A percentile compares a stretch with the other conserved stretches of the same genome.
Conservation (phyloP, 176 grass and related monocot genomes). For the Puya raimondii region DNA sequence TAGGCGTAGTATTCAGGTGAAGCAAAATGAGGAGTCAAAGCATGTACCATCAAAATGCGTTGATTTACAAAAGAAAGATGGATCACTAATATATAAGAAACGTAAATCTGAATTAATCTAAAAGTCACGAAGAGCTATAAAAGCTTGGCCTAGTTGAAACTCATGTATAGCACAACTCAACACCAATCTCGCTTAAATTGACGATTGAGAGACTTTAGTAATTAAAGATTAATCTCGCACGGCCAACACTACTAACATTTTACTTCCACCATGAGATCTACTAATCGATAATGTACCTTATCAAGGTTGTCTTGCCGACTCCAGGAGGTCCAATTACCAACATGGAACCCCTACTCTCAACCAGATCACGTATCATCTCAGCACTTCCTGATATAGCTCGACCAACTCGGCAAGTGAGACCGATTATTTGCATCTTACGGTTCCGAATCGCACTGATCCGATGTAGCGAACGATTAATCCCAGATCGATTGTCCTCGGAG, state of each 20-base stretch:
- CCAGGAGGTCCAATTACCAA: conserved; percentile 91
- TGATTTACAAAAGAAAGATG: no score
- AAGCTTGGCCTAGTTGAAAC: no score
- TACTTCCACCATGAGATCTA: neutral
- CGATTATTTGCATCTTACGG: conserved; percentile 76
- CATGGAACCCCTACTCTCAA: conserved; percentile 67
- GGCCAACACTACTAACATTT: neutral
- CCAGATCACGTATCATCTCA: conserved; percentile 84
- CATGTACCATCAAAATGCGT: no score
- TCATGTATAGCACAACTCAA: no score
- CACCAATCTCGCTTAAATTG: no score
- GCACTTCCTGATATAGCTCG: conserved; percentile 83
- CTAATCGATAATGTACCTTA: conserved; percentile 42
- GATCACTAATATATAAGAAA: no score
- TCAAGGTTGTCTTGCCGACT: conserved; percentile 93
- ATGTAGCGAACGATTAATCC: conserved; percentile 88
- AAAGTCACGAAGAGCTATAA: no score
- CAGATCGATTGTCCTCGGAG: conserved; percentile 87
- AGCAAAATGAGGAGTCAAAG: no score
- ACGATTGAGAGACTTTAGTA: no score
- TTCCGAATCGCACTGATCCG: conserved; percentile 92
- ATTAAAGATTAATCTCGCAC: no score
- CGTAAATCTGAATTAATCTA: no score
- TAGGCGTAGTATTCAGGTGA: neutral
- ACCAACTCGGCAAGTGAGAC: conserved; percentile 86